Percentiles rank a stretch among this genome's conserved stretches.
Evolutionary conservation across 768 basidiomycete genomes (phyloP).

Genomic region (Leucogyrophana mollusca): DNA sequence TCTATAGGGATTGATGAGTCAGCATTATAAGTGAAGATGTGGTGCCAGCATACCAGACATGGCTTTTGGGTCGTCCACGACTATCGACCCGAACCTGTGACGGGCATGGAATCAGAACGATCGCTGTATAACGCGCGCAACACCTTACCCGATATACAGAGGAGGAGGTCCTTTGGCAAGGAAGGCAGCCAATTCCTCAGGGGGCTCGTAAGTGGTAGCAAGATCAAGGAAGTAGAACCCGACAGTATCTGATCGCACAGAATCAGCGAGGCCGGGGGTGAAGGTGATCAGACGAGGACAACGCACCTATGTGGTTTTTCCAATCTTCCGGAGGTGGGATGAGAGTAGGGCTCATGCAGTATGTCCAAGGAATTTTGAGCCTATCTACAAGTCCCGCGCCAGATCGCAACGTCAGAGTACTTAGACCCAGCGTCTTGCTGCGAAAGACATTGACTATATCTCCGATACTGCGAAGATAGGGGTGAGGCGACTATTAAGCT

Average conservation of each 20-base stretch:
- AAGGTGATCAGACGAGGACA: not conserved
- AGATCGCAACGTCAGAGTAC: conserved; percentile 44
- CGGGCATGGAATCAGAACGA: not conserved
- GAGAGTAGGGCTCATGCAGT: conserved; percentile 58
- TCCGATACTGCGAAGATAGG: conserved; percentile 41
- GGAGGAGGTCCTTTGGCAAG: conserved; percentile 49
- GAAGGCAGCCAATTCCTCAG: conserved; percentile 46
- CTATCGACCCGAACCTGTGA: conserved; percentile 58
- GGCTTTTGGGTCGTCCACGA: conserved; percentile 50
- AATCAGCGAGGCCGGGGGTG: not conserved
- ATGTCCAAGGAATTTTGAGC: conserved; percentile 59
- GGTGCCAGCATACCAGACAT: conserved; percentile 42
- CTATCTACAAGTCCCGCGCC: conserved; percentile 53
- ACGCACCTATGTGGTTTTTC: conserved; percentile 57
- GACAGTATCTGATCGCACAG: conserved; percentile 45
- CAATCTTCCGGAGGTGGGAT: conserved; percentile 64
- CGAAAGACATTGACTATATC: conserved; percentile 62
- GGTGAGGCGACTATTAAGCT: not conserved
- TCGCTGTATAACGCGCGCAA: not conserved
- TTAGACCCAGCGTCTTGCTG: conserved; percentile 44
- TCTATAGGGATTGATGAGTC: conserved; percentile 28
- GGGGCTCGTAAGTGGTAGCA: conserved; percentile 46
- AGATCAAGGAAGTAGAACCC: conserved; percentile 65
- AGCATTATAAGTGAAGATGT: not conserved
- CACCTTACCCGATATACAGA: conserved; percentile 54